phyloP scores from a whole-genome alignment of 2,329 filamentous ascomycete species.

The Phaeoacremonium minimum region DNA sequence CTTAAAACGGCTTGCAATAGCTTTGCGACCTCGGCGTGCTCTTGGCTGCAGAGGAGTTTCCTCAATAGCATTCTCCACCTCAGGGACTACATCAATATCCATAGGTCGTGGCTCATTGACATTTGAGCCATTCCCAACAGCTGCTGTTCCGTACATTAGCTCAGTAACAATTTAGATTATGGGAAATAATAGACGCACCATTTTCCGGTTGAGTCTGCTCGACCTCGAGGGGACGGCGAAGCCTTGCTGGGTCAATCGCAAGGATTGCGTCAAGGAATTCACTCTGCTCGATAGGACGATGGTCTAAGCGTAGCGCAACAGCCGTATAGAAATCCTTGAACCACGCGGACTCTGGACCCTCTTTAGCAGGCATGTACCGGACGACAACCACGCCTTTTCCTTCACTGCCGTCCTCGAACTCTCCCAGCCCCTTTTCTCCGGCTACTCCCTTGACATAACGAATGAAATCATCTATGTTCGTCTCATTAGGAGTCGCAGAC shows the following conservation, averaged over 20 bases:
- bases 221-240: conserved; percentile 65
- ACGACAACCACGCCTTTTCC: conserved; percentile 76
- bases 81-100: conserved; percentile 17
- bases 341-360: conserved; percentile 54
- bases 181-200: conserved; percentile 11
- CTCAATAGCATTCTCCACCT: conserved; percentile 1
- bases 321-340: conserved; percentile 63
- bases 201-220: conserved; percentile 26
- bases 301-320: conserved; percentile 69
- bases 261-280: conserved; percentile 91
- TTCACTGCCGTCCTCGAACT: conserved; percentile 58
- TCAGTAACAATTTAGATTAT: no score
- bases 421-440: conserved; percentile 66
- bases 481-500: conserved; percentile 56
- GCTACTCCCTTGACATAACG: conserved; percentile 70
- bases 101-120: conserved; percentile 9
- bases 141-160: no score
- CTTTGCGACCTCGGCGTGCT: conserved; percentile 30
- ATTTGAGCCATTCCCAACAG: no score
- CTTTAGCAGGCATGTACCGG: conserved; percentile 58
- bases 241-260: conserved; percentile 66
- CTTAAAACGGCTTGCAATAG: conserved; percentile 59
- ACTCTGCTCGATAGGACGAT: conserved; percentile 80
- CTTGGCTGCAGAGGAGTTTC: conserved; percentile 11
- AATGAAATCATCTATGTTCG: conserved; percentile 70